Evolutionary conservation across 306 rosid genomes (phyloP).

Genomic region (Quercus ilex): DNA sequence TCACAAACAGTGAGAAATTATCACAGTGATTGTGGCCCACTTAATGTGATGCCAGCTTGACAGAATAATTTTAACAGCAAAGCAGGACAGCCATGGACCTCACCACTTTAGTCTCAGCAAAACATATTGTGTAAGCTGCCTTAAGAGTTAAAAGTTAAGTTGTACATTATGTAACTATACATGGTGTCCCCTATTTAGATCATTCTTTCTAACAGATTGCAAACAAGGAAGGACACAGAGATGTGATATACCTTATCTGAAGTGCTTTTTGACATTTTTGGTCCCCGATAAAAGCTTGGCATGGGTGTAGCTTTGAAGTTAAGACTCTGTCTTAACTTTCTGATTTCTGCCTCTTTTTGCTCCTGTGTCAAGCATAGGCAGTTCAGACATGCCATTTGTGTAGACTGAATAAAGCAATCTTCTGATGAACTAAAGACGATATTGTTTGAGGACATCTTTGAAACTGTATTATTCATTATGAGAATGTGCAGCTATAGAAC

Average conservation of each 20-base stretch:
- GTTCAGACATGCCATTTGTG: constrained; percentile 19
- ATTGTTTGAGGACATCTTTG: background rate
- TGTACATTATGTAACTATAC: no score
- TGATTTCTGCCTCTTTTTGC: constrained; percentile 49
- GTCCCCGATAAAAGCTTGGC: constrained; percentile 41
- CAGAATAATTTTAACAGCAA: constrained; percentile 16
- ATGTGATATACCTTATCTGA: constrained; percentile 45
- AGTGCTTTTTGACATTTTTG: constrained; percentile 41
- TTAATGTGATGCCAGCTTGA: constrained; percentile 22
- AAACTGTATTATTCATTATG: constrained; percentile 7
- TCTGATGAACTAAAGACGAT: background rate
- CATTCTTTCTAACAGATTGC: background rate
- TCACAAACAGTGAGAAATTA: constrained; percentile 6
- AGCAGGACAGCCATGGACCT: constrained; percentile 20
- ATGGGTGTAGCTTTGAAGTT: constrained; percentile 55
- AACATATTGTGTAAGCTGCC: no score
- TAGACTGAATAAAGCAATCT: background rate
- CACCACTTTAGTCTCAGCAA: background rate
- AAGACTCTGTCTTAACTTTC: constrained; percentile 38
- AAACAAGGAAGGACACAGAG: background rate
- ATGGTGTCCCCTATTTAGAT: no score
- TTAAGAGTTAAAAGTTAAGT: no score
- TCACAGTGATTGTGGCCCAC: constrained; percentile 28
- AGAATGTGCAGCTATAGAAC: constrained; percentile 7
- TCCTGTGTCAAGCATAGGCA: constrained; percentile 37